phyloP scores from a whole-genome alignment of 2,329 filamentous ascomycete genomes.

The Fusarium sp. region DNA sequence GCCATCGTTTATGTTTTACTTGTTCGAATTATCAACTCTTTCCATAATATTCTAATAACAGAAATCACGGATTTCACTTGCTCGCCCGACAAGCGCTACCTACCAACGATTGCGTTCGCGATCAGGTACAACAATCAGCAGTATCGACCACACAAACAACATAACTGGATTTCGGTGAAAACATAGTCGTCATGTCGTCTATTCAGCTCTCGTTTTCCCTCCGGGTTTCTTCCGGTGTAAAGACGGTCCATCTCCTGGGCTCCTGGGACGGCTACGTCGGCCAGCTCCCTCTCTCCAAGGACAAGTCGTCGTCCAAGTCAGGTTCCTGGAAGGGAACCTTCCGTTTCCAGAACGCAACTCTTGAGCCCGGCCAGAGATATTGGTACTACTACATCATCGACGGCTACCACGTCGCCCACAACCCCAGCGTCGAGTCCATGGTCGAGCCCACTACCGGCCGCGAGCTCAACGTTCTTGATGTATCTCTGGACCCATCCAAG shows the following conservation, averaged over 20 bases:
- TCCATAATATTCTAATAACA: constrained; percentile 58
- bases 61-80: constrained; percentile 67
- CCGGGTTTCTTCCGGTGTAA: constrained; percentile 94
- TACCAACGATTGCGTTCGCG: constrained; percentile 39
- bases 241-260: constrained; percentile 96
- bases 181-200: constrained; percentile 77
- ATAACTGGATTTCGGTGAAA: constrained; percentile 36
- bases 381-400: constrained; percentile 99
- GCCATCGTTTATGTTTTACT: constrained; percentile 31
- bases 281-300: constrained; percentile 94
- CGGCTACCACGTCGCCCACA: constrained; percentile 97
- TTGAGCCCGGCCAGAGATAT: constrained; percentile 92
- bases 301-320: constrained; percentile 83
- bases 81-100: constrained; percentile 54
- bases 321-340: constrained; percentile 97
- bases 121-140: constrained; percentile 30
- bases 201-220: constrained; percentile 96
- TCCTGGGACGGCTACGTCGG: constrained; percentile 98
- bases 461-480: constrained; percentile 97
- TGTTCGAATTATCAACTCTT: constrained; percentile 43
- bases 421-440: constrained; percentile 88
- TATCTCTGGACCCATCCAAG: constrained; percentile 68
- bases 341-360: constrained; percentile 88
- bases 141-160: constrained; percentile 50
- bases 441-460: constrained; percentile 97